Evolutionary conservation across 345 rosid species (phyloP), one percentile per base, ranked within the genome.

Genomic region (Reutealis trisperma): DNA sequence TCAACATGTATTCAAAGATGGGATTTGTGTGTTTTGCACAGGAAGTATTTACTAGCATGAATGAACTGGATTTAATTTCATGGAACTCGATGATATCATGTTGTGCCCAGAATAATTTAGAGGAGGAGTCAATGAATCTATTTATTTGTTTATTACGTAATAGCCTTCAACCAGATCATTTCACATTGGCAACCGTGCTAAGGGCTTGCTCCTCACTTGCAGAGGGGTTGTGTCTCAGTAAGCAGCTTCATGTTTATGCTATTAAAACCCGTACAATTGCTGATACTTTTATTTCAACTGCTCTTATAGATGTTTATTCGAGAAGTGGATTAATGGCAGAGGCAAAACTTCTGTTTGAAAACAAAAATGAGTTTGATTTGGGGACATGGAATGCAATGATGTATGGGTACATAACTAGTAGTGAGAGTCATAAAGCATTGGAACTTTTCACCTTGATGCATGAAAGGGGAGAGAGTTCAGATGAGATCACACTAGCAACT

Each of bases 81-180:
- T 90, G 93, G 91, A 90, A 88, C 75, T 90, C 93, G 6, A 76
- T 90, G 79, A 85, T 90, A 57, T 84, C 87, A 5, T 76, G 90
- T 44, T 75, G 65, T 70, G 63, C 81, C 41, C 89, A 80, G 75
- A 82, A 74, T 79, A 82, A 87, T 71, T 67, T 85, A 68, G 87
- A 80, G 34, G 55, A 71, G 44, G 88, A 88, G 75, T 81, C 93
- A 7, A 78, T 87, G 78, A 62, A 61, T 75, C 54, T 83, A 32
- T 87, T 90, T 77, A 73, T 78, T 72, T 78, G 82, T 79, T 75
- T 90, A 7, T 77, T 90, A 68, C 78, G 73, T 58, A 22, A 32
- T 18, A 85, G 89, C 72, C 60, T 81, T 47, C 79, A 64, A 63
- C 88, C 90, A 49, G 91, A 90, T 83, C 79, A 84, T 58, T 90